Evolutionary conservation across 768 basidiomycete species (phyloP).

Genomic region (Boletellus sp.): DNA sequence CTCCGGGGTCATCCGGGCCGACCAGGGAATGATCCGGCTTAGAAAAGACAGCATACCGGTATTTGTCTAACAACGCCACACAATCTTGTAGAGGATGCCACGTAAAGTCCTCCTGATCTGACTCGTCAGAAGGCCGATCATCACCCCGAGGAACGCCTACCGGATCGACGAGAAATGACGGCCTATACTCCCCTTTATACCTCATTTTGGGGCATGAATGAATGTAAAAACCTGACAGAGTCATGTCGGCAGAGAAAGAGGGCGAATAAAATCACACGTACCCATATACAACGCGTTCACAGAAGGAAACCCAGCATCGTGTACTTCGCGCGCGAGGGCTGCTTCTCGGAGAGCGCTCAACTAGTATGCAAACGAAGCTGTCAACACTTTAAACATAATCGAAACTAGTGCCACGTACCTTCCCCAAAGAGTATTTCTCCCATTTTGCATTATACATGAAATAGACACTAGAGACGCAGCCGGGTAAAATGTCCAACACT

Average conservation of each 20-base stretch:
- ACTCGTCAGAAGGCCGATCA: conserved; percentile 30
- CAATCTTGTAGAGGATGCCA: conserved; percentile 70
- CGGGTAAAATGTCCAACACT: conserved; percentile 86
- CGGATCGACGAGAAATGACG: conserved; percentile 83
- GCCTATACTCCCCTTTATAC: conserved; percentile 92
- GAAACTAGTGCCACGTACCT: conserved; percentile 28
- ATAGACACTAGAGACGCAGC: conserved; percentile 81
- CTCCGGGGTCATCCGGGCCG: conserved; percentile 27
- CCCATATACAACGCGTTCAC: conserved; percentile 87
- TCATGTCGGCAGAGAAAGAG: conserved; percentile 2
- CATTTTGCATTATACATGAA: conserved; percentile 81
- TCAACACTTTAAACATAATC: background rate
- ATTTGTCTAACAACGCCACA: conserved; percentile 51
- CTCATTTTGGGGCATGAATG: conserved; percentile 92
- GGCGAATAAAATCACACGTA: conserved; percentile 36
- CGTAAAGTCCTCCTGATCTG: conserved; percentile 70
- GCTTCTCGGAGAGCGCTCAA: conserved; percentile 86
- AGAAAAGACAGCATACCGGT: conserved; percentile 72
- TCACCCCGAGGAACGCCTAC: conserved; percentile 37
- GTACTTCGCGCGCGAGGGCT: conserved; percentile 71
- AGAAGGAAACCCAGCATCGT: conserved; percentile 56
- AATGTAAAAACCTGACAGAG: conserved; percentile 78
- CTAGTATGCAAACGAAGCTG: conserved; percentile 33
- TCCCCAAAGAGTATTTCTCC: conserved; percentile 72
- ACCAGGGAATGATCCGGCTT: conserved; percentile 51